Percentiles rank a stretch among this genome's conserved stretches.
These are phyloP conservation scores for Leishmania major DNA, from an alignment of 208 protist species.

Conservation along the genomic window DNA sequence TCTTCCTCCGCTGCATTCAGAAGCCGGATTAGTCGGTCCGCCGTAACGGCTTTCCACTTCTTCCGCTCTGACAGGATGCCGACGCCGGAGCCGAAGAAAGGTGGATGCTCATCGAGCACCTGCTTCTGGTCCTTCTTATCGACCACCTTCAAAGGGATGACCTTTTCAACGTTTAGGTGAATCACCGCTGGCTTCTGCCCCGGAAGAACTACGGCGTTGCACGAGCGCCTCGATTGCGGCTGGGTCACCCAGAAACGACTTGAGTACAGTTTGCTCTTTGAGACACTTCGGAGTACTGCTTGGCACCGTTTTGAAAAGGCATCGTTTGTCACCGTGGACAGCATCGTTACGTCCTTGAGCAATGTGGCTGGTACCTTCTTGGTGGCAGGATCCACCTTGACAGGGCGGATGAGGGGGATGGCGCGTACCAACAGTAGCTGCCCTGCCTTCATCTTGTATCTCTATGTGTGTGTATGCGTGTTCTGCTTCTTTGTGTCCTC, in stretches of 20 bases:
- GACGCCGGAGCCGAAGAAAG: constrained; percentile 88
- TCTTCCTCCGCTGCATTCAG: constrained; percentile 79
- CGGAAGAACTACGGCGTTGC: constrained; percentile 74
- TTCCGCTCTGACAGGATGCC: constrained; percentile 83
- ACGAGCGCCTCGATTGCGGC: constrained; percentile 73
- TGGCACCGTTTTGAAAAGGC: constrained; percentile 72
- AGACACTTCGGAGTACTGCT: constrained; percentile 38
- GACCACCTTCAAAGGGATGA: constrained; percentile 66
- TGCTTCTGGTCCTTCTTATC: constrained; percentile 58
- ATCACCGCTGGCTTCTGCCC: constrained; percentile 65
- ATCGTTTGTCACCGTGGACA: constrained; percentile 77
- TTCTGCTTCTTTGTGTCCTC: neutral
- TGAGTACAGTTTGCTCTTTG: constrained; percentile 44
- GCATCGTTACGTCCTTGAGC: constrained; percentile 51
- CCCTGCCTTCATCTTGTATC: constrained; percentile 11
- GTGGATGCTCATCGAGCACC: constrained; percentile 85
- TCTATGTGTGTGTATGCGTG: neutral
- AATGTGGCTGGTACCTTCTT: constrained; percentile 9
- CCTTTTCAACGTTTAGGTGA: constrained; percentile 78
- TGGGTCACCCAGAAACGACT: constrained; percentile 85
- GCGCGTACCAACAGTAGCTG: constrained; percentile 4
- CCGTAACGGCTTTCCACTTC: constrained; percentile 86
- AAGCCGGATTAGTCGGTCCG: constrained; percentile 66
- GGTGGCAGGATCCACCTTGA: neutral
- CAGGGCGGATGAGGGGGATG: constrained; percentile 12